phyloP scores from a whole-genome alignment of 225 moss, liverwort and hornwort genomes.

The Rhytidiadelphus loreus region DNA sequence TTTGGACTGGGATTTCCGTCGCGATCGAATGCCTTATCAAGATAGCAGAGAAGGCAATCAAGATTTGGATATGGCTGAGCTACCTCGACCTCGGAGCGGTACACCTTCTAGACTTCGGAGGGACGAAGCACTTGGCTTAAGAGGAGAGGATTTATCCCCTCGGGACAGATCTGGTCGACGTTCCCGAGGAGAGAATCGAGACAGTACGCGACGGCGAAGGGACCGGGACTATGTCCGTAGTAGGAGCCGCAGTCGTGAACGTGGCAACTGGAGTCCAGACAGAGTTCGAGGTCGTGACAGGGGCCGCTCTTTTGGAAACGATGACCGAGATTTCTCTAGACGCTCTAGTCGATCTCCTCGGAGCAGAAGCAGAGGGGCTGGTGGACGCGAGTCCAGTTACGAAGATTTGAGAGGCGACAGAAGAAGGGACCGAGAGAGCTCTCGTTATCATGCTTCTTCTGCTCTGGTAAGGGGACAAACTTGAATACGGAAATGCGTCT shows the following conservation, averaged over 20 bases:
- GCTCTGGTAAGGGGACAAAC: slow-evolving; percentile 36
- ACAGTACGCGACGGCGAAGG: slow-evolving; percentile 52
- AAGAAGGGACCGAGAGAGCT: slow-evolving; percentile 72
- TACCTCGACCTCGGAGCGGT: slow-evolving; percentile 59
- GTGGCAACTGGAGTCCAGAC: slow-evolving; percentile 80
- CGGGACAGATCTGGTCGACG: slow-evolving; percentile 68
- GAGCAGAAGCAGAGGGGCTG: slow-evolving; percentile 72
- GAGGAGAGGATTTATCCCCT: slow-evolving; percentile 45
- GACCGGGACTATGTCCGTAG: slow-evolving; percentile 76
- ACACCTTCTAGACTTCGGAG: slow-evolving; percentile 34
- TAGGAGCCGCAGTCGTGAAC: slow-evolving; percentile 87
- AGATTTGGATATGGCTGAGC: slow-evolving; percentile 59
- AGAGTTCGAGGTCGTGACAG: slow-evolving; percentile 62
- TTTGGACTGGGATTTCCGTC: slow-evolving; percentile 61
- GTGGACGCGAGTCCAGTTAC: slow-evolving; percentile 84
- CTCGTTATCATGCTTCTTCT: slow-evolving; percentile 58
- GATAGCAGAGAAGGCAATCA: slow-evolving; percentile 67
- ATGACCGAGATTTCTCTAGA: slow-evolving; percentile 54
- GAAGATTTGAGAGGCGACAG: slow-evolving; percentile 73
- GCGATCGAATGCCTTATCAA: slow-evolving; percentile 39
- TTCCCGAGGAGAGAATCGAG: slow-evolving; percentile 56
- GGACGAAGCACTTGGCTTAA: slow-evolving; percentile 19
- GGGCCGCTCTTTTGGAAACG: slow-evolving; percentile 63
- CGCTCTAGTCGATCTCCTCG: slow-evolving; percentile 69
- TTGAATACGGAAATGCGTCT: neutral